Conservation (phyloP, 1,284 basidiomycete genomes). For the Testicularia cyperi region DNA sequence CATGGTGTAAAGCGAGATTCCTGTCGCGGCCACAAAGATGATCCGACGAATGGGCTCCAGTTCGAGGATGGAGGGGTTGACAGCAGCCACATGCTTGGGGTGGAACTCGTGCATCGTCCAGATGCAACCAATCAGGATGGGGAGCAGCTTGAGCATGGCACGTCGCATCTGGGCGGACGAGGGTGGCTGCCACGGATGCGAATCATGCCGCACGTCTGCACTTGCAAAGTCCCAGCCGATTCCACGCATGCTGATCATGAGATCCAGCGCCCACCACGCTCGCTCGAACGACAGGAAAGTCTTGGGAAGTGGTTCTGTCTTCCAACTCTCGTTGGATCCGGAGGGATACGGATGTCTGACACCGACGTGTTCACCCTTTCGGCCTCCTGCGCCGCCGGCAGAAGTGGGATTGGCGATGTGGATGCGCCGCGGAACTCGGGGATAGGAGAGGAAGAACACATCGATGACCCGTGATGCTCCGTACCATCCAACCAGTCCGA, state of each 20-base stretch:
- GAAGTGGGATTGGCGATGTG: constrained; percentile 5
- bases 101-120: constrained; percentile 24
- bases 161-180: constrained; percentile 24
- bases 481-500: constrained; percentile 35
- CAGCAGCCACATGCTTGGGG: constrained; percentile 10
- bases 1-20: constrained; percentile 38
- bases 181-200: constrained; percentile 42
- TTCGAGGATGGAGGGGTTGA: constrained; percentile 28
- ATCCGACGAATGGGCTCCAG: constrained; percentile 14
- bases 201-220: constrained; percentile 40
- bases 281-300: constrained; percentile 20
- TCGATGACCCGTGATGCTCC: constrained; percentile 35
- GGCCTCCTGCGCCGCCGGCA: constrained; percentile 6
- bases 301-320: constrained; percentile 28
- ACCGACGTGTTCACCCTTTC: constrained; percentile 1
- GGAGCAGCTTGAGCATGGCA: constrained; percentile 30
- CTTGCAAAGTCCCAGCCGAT: constrained; percentile 45
- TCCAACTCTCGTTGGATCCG: constrained; percentile 21
- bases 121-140: constrained; percentile 22
- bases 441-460: constrained; percentile 40
- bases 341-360: constrained; percentile 17
- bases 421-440: constrained; percentile 31
- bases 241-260: constrained; percentile 47
- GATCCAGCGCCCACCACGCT: constrained; percentile 42
- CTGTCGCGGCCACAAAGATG: constrained; percentile 34